Evolutionary conservation across 345 rosid genomes (phyloP), one percentile per base, ranked within the genome.

Genomic region (Isatis tinctoria): DNA sequence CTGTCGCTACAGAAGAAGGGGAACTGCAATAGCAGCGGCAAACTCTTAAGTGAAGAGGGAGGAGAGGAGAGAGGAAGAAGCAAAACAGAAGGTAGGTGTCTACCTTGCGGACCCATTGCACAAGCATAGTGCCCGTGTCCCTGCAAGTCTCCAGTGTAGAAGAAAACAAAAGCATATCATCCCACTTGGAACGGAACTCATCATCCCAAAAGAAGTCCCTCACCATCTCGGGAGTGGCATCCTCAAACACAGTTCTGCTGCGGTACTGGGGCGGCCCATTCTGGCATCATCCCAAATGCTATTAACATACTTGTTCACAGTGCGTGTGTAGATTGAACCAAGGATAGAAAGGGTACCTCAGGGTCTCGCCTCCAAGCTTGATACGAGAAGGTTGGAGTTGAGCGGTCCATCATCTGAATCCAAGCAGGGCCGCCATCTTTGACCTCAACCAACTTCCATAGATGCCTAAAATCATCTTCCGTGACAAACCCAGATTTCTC

Each of bases 201-300:
- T 95, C 99, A 52, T 95, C 99, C 99, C 97, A 95, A 65, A 95
- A 95, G 87, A 95, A 91, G 75, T 95, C 99, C 69, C 97, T 90
- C 58, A 87, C 85, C 81, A 84, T 52, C 83, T 95, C 97, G 33
- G 99, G 97, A 35, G 87, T 85, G 26, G 90, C 96, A 72, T 95
- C 92, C 75, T 95, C 97, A 74, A 83, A 95, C 57, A 95, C 84
- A 16, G 97, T 91, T 41, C 92, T 81, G 79, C 91, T 87, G 14
- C 97, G 91, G 78, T 90, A 95, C 74, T 91, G 96, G 0, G 98
- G 90, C 72, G 97, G 98, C 18, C 98, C 98, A 48, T 36, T 84
- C 96, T 90, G 70, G 33, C 41, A 80, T 79, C n/a, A 32, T 32
- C 35, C 11, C 22, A 51, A 51, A 39, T 35, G 37, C 10, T 35